Conservation (phyloP, 2,329 filamentous ascomycete genomes). For the Nemania abortiva region DNA sequence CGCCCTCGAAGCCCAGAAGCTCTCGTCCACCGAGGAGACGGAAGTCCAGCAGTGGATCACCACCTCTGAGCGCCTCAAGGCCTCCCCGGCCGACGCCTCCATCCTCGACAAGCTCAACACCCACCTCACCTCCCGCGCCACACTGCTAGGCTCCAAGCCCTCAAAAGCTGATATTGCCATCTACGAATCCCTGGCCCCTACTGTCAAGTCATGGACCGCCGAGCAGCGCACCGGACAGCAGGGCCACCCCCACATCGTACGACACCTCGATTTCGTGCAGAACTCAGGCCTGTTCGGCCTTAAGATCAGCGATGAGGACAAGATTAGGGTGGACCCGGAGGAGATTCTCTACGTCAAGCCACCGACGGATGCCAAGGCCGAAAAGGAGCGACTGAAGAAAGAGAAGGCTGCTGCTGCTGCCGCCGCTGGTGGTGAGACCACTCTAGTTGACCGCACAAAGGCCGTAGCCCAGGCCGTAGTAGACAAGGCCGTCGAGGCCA, state of each 20-base stretch:
- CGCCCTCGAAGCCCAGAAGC: slow-evolving; percentile 74
- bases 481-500: slow-evolving; percentile 62
- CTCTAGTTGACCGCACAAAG: slow-evolving; percentile 71
- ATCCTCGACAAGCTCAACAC: slow-evolving; percentile 85
- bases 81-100: slow-evolving; percentile 70
- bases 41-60: slow-evolving; percentile 92
- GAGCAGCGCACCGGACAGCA: slow-evolving; percentile 92
- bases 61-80: slow-evolving; percentile 77
- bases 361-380: slow-evolving; percentile 88
- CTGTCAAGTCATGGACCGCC: slow-evolving; percentile 81
- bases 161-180: slow-evolving; percentile 87
- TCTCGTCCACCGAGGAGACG: slow-evolving; percentile 82
- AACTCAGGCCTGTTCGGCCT: slow-evolving; percentile 83
- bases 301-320: slow-evolving; percentile 76
- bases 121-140: slow-evolving; percentile 89
- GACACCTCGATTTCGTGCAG: slow-evolving; percentile 94
- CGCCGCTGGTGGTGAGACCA: slow-evolving; percentile 59
- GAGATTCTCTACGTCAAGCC: slow-evolving; percentile 90
- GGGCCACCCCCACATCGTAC: slow-evolving; percentile 90
- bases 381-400: slow-evolving; percentile 97
- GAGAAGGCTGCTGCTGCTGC: slow-evolving; percentile 81
- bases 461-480: slow-evolving; percentile 68
- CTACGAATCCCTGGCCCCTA: slow-evolving; percentile 81
- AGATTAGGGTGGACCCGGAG: slow-evolving; percentile 81
- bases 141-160: slow-evolving; percentile 88